Evolutionary conservation across 1,284 basidiomycete genomes (phyloP), one percentile per base, ranked within the genome.

Genomic region (Hymenochaete sp.): DNA sequence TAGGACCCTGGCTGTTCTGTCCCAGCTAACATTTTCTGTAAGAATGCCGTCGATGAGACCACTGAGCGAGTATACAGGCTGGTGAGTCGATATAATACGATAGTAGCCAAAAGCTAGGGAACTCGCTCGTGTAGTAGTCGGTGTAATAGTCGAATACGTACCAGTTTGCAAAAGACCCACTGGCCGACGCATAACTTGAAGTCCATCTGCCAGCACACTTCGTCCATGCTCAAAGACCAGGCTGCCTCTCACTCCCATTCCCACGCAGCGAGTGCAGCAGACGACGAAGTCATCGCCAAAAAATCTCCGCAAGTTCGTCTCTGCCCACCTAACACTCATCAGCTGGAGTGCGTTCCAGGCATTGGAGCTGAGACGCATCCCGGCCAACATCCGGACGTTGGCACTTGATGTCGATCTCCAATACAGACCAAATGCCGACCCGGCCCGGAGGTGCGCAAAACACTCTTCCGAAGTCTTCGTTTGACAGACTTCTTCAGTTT

Each of bases 321-420:
- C 82, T 3, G 69, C 75, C 4, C 77, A 87, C 57, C 65, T 71
- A 2, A 60, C 71, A 0, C 68, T 87, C 2, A 68, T 87, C 41
- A 73, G 76, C 42, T 87, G 83, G 83, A 77, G 77, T 7, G 83
- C 80, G 28, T 87, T 85, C 67, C 83, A 87, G 56, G 84, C 82
- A 13, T 75, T 87, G 42, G 78, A 84, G 55, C 70, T 87, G 33
- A 84, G 81, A 61, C 79, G 81, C 53, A 55, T 82, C 14, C 83
- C 83, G 35, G 70, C 79, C 50, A 86, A 86, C 62, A 70, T 86
- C 50, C 75, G 83, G 49, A 77, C 82, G 56, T 75, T 73, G 53
- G 82, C 79, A 5, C 68, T 87, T 38, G 70, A 85, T 51, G 64
- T 87, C 52, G 80, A 87, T 55, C 69, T 87, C 35, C 64, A 58